Conservation (phyloP, 1,284 basidiomycete species). For the Psilocybe mexicana region DNA sequence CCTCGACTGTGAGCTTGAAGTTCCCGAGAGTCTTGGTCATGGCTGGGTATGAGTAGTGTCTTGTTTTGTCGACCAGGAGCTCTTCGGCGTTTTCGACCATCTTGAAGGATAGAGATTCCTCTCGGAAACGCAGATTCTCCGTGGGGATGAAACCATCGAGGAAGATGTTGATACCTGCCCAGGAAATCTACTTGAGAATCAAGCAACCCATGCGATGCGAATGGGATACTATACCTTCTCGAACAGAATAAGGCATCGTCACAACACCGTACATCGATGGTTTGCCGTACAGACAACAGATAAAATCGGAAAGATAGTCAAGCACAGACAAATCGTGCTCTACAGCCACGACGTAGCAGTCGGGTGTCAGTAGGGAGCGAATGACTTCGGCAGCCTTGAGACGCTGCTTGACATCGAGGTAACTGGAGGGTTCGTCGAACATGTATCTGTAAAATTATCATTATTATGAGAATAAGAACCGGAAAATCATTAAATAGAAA, state of each 20-base stretch:
- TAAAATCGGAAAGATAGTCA: slow-evolving; percentile 96
- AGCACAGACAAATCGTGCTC: slow-evolving; percentile 97
- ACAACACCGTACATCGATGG: slow-evolving; percentile 97
- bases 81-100: slow-evolving; percentile 96
- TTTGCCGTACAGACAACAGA: slow-evolving; percentile 96
- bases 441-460: slow-evolving; percentile 65
- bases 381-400: slow-evolving; percentile 96
- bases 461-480: slow-evolving; percentile 9
- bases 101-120: slow-evolving; percentile 93
- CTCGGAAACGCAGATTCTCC: slow-evolving; percentile 96
- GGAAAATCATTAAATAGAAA: background rate
- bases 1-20: slow-evolving; percentile 92
- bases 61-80: slow-evolving; percentile 77
- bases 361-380: slow-evolving; percentile 76
- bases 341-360: slow-evolving; percentile 92
- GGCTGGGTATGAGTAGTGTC: slow-evolving; percentile 85
- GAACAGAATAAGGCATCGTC: slow-evolving; percentile 94
- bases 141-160: slow-evolving; percentile 96
- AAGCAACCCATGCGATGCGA: background rate
- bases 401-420: slow-evolving; percentile 94
- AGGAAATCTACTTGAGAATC: too few relatives aligned
- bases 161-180: slow-evolving; percentile 93
- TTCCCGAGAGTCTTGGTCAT: slow-evolving; percentile 95
- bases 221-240: slow-evolving; percentile 70
- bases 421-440: slow-evolving; percentile 98